These are phyloP conservation scores for Solanum chmielewskii DNA, from an alignment of 257 asterid species.

Conservation along the genomic window DNA sequence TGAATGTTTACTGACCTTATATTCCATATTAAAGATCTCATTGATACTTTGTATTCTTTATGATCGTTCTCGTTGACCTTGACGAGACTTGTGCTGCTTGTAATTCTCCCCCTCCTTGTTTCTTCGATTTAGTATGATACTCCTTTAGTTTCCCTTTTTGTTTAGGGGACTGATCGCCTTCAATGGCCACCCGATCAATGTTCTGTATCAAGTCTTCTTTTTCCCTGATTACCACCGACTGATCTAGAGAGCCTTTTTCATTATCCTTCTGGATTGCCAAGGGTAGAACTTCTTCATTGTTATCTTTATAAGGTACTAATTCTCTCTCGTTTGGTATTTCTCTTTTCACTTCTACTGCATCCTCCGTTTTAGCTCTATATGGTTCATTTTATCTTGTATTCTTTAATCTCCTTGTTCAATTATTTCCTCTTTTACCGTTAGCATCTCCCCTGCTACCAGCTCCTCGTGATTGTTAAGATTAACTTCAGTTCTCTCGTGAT, in stretches of 20 bases:
- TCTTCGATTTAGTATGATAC: not conserved
- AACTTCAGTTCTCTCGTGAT: no score
- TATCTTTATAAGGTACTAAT: no score
- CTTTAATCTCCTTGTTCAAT: no score
- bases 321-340: no score
- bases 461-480: no score
- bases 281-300: not conserved
- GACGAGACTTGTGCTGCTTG: not conserved
- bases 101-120: not conserved
- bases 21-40: not conserved
- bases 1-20: not conserved
- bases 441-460: no score
- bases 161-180: not conserved
- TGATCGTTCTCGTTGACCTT: not conserved
- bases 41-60: not conserved
- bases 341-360: no score
- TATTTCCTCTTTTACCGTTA: not conserved
- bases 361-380: no score
- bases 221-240: not conserved
- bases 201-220: not conserved
- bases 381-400: no score
- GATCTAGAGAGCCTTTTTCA: no score
- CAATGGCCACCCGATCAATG: not conserved
- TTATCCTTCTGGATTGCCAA: not conserved
- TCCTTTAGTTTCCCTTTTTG: not conserved